A percentile compares a stretch with the other conserved stretches of the same genome.
Conservation (phyloP, 805 yeast genomes). For the Metschnikowia picachoensis region DNA sequence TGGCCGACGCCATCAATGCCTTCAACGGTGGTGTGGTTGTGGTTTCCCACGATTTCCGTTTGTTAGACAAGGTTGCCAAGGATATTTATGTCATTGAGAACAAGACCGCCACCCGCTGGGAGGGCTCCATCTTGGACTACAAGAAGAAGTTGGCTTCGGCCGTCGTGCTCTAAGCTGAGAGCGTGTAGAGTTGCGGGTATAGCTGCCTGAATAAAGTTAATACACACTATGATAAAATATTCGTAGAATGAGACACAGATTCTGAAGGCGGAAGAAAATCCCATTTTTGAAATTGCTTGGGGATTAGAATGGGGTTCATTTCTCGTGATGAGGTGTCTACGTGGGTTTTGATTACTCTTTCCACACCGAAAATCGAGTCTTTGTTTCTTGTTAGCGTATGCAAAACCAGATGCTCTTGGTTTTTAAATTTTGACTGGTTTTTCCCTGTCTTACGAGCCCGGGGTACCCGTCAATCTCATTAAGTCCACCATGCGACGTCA, state of each 20-base stretch:
- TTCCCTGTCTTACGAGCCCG: too few relatives aligned
- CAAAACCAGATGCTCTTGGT: too few relatives aligned
- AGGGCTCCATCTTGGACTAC: conserved; percentile 84
- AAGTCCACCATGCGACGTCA: too few relatives aligned
- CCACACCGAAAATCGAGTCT: too few relatives aligned
- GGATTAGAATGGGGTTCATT: too few relatives aligned
- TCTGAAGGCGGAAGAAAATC: not conserved
- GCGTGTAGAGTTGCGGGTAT: not conserved
- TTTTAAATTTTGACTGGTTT: too few relatives aligned
- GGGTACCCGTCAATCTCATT: too few relatives aligned
- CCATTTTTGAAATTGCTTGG: too few relatives aligned
- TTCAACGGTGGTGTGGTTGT: conserved; percentile 98
- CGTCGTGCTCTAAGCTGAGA: conserved; percentile 54
- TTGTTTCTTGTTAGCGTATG: too few relatives aligned
- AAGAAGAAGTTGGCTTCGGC: conserved; percentile 92
- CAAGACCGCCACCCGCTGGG: conserved; percentile 96
- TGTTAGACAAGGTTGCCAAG: conserved; percentile 94
- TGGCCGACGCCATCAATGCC: conserved; percentile 91
- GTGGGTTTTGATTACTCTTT: too few relatives aligned
- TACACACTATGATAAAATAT: not conserved
- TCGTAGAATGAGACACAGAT: not conserved
- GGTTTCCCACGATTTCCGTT: conserved; percentile 98
- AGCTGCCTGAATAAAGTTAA: not conserved
- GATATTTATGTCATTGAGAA: conserved; percentile 95
- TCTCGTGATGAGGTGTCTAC: too few relatives aligned